Evolutionary conservation across 768 basidiomycete genomes (phyloP).

Genomic region (Tulasnella sp.): DNA sequence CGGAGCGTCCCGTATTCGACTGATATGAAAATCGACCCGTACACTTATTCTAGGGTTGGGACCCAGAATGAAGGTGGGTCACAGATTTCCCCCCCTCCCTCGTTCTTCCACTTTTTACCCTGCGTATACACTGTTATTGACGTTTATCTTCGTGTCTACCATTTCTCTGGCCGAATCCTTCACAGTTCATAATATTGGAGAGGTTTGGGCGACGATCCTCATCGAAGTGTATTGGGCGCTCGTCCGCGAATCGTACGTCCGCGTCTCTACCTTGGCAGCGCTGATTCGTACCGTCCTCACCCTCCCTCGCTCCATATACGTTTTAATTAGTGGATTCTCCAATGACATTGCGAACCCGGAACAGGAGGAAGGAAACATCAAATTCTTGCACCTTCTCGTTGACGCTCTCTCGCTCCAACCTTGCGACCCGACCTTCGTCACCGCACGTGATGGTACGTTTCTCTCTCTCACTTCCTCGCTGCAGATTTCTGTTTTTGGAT

Average conservation of each 20-base stretch:
- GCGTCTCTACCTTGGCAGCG: neutral
- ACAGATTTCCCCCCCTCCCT: conserved; percentile 39
- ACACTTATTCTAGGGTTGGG: conserved; percentile 37
- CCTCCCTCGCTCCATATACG: neutral
- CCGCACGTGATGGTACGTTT: conserved; percentile 42
- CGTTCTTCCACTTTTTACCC: conserved; percentile 31
- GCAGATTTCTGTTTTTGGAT: conserved; percentile 23
- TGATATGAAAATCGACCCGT: conserved; percentile 40
- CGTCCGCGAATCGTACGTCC: conserved; percentile 20
- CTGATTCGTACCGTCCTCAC: neutral
- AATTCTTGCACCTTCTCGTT: conserved; percentile 47
- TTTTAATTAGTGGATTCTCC: neutral
- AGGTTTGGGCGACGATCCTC: conserved; percentile 46
- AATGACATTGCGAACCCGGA: neutral
- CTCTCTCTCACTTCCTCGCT: neutral
- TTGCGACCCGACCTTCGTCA: conserved; percentile 40
- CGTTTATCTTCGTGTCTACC: neutral
- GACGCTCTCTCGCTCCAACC: conserved; percentile 44
- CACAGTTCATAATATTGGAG: conserved; percentile 44
- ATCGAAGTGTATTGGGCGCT: conserved; percentile 32
- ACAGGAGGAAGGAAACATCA: conserved; percentile 40
- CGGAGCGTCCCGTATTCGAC: conserved; percentile 54
- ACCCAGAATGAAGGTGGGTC: conserved; percentile 33
- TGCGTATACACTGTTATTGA: conserved; percentile 28
- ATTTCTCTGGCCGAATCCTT: neutral